A percentile compares a stretch with the other conserved stretches of the same genome.
Evolutionary conservation across 805 yeast species (phyloP).

Genomic region (Ogataea nitratoaversa): DNA sequence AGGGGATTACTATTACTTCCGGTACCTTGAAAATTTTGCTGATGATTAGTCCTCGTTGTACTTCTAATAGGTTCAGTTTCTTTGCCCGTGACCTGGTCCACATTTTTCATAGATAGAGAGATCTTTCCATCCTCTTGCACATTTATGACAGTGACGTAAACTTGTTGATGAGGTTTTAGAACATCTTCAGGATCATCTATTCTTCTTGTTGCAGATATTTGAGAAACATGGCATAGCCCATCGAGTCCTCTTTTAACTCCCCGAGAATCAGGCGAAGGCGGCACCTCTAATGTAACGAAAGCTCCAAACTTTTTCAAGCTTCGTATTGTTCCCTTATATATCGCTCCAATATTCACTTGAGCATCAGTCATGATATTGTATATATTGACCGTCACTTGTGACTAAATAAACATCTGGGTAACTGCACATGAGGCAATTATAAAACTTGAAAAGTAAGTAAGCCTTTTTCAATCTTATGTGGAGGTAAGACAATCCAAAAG

Average conservation of each 20-base stretch:
- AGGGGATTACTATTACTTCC: neutral
- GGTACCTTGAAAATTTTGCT: neutral
- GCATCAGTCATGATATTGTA: conserved; percentile 20
- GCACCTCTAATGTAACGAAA: conserved; percentile 51
- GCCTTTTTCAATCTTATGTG: too few relatives aligned
- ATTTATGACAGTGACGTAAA: conserved; percentile 56
- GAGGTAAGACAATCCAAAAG: too few relatives aligned
- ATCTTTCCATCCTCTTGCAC: conserved; percentile 42
- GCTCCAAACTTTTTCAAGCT: conserved; percentile 72
- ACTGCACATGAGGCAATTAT: too few relatives aligned
- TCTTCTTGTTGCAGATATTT: conserved; percentile 44
- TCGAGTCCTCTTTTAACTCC: conserved; percentile 30
- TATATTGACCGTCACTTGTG: too few relatives aligned
- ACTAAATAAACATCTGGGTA: too few relatives aligned
- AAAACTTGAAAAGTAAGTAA: too few relatives aligned
- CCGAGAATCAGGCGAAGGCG: conserved; percentile 8
- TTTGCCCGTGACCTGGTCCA: conserved; percentile 67
- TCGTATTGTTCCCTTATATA: conserved; percentile 60
- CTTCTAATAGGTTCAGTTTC: neutral
- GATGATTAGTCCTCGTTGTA: neutral
- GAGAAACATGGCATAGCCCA: conserved; percentile 80
- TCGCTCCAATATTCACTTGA: conserved; percentile 37
- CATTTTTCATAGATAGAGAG: conserved; percentile 61
- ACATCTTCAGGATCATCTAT: conserved; percentile 57
- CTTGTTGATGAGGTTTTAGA: conserved; percentile 52